Conservation (phyloP, 768 basidiomycete genomes). For the Phanerodontia chrysosporium region DNA sequence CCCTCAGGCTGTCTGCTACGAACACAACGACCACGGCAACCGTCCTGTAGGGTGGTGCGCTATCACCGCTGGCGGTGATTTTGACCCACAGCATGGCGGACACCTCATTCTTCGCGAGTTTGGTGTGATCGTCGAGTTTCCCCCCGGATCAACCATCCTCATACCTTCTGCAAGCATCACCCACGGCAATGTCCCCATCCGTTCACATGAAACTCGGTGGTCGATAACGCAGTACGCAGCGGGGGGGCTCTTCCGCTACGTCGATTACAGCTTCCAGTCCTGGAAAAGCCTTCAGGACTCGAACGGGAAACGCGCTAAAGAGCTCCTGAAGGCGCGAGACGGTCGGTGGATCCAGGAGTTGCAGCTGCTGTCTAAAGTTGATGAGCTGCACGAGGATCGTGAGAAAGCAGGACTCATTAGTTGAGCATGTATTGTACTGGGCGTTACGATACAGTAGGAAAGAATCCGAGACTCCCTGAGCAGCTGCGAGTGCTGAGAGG, state of each 20-base stretch:
- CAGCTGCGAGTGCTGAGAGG: too few relatives aligned
- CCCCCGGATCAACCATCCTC: constrained; percentile 14
- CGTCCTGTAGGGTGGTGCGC: constrained; percentile 9
- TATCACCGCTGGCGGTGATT: constrained; percentile 15
- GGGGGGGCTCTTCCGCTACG: constrained; percentile 11
- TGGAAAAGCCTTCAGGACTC: too few relatives aligned
- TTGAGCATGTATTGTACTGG: too few relatives aligned
- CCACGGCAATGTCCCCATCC: constrained; percentile 16
- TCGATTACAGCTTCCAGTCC: neutral
- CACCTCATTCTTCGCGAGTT: constrained; percentile 9
- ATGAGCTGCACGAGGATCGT: neutral
- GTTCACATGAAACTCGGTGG: neutral
- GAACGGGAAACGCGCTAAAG: too few relatives aligned
- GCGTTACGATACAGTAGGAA: too few relatives aligned
- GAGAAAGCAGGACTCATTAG: neutral
- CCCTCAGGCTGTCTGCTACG: neutral
- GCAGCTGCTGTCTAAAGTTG: neutral
- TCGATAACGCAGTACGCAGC: constrained; percentile 12
- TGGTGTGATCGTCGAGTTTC: constrained; percentile 19
- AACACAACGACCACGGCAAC: constrained; percentile 9
- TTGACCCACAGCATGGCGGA: constrained; percentile 1
- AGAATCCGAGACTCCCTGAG: too few relatives aligned
- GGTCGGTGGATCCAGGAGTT: neutral
- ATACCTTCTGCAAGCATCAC: constrained; percentile 18
- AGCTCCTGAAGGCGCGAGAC: neutral